phyloP scores from a whole-genome alignment of 495 filamentous ascomycete species.

The Neurospora sp. region DNA sequence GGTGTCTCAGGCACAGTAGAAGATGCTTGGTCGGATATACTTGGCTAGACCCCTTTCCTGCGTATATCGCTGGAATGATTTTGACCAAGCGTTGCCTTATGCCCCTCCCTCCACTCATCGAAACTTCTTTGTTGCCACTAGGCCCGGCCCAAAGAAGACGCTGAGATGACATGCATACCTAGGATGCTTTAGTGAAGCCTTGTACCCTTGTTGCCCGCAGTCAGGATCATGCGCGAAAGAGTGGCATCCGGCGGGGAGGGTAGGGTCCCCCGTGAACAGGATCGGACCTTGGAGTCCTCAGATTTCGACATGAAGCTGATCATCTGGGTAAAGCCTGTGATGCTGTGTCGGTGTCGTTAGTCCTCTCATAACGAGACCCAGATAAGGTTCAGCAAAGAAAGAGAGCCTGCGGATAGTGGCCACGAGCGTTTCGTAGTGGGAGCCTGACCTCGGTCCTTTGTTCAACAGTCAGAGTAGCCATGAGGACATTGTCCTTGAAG shows the following conservation, averaged over 20 bases:
- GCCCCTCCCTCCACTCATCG: constrained; percentile 3
- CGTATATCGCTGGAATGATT: constrained; percentile 1
- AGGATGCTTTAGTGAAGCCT: neutral
- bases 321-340: constrained; percentile 3
- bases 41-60: constrained; percentile 2
- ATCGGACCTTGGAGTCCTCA: constrained; percentile 24
- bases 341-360: neutral
- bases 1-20: constrained; percentile 10
- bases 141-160: neutral
- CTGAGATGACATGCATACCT: constrained; percentile 3
- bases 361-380: neutral
- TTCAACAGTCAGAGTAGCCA: constrained; percentile 1
- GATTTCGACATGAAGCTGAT: constrained; percentile 23
- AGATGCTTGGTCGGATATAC: constrained; percentile 13
- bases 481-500: constrained; percentile 6
- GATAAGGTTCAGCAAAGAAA: neutral
- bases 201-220: constrained; percentile 16
- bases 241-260: constrained; percentile 23
- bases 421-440: neutral
- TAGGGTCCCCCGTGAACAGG: constrained; percentile 20
- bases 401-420: neutral
- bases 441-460: neutral
- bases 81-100: neutral
- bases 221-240: constrained; percentile 22
- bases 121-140: constrained; percentile 12